phyloP scores from a whole-genome alignment of 441 rosid species.

The Hypseocharis bilobata region DNA sequence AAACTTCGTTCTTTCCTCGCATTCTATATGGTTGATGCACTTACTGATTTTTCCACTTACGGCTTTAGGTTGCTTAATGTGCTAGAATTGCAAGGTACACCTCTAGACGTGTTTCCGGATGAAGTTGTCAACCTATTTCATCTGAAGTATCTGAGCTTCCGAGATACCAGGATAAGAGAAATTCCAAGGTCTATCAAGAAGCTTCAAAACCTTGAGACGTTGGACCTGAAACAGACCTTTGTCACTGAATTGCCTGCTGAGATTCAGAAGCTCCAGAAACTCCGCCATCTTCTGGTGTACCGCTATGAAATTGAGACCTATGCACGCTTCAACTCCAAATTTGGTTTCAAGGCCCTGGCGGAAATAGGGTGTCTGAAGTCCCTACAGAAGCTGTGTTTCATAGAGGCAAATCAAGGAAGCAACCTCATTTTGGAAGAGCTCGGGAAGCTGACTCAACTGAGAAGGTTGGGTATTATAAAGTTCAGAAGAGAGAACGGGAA shows the following conservation, averaged over 20 bases:
- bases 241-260: constrained; percentile 28
- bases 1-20: constrained; percentile 35
- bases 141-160: constrained; percentile 30
- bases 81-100: constrained; percentile 26
- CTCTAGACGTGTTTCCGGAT: constrained; percentile 22
- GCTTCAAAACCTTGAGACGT: constrained; percentile 32
- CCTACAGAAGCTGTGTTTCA: constrained; percentile 33
- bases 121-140: constrained; percentile 16
- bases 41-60: background rate
- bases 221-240: constrained; percentile 34
- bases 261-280: constrained; percentile 23
- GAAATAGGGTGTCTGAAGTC: constrained; percentile 28
- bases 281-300: constrained; percentile 38
- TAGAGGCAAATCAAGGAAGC: constrained; percentile 26
- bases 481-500: constrained; percentile 28
- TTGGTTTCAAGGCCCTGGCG: constrained; percentile 26
- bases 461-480: constrained; percentile 33
- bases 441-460: constrained; percentile 29
- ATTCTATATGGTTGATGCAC: constrained; percentile 24
- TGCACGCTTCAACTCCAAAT: constrained; percentile 24
- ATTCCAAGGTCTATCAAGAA: constrained; percentile 30
- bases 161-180: constrained; percentile 21
- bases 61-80: constrained; percentile 20
- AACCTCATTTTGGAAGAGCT: constrained; percentile 23
- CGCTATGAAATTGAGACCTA: constrained; percentile 19